These are phyloP conservation scores for Aspergillus texensis DNA, from an alignment of 2,329 filamentous ascomycete species.

Conservation along the genomic window DNA sequence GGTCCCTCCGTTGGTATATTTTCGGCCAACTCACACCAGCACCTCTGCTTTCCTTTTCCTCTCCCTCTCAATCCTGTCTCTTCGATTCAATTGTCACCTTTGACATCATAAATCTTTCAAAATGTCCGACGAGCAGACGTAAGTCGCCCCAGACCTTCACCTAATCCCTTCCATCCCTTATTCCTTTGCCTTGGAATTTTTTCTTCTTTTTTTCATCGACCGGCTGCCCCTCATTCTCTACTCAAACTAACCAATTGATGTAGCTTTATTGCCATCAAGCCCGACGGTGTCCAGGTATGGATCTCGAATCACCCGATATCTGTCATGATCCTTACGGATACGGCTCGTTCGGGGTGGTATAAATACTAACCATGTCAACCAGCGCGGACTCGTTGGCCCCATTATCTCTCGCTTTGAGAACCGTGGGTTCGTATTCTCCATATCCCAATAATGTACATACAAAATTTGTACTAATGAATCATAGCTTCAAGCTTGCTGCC, in stretches of 20 bases:
- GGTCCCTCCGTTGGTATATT: conserved; percentile 17
- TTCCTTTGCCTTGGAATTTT: not conserved
- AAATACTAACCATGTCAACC: conserved; percentile 31
- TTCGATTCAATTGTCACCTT: conserved; percentile 8
- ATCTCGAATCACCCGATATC: conserved; percentile 1
- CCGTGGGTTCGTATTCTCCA: conserved; percentile 68
- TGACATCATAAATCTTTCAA: conserved; percentile 45
- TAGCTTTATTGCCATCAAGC: conserved; percentile 99
- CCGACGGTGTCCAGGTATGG: conserved; percentile 94
- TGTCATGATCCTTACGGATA: not conserved
- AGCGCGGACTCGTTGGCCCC: conserved; percentile 96
- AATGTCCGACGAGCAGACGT: conserved; percentile 89
- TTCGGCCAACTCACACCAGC: conserved; percentile 29
- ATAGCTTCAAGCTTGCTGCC: conserved; percentile 94
- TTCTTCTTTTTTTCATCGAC: not conserved
- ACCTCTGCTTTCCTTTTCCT: conserved; percentile 24
- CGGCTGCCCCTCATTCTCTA: conserved; percentile 19
- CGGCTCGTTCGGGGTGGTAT: conserved; percentile 6
- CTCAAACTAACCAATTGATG: conserved; percentile 36
- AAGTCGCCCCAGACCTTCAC: conserved; percentile 44
- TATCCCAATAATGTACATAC: not conserved
- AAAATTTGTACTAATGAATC: not conserved
- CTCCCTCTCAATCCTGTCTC: conserved; percentile 25
- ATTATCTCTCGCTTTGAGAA: conserved; percentile 99
- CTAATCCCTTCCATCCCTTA: conserved; percentile 6